phyloP scores from a whole-genome alignment of 2,329 filamentous ascomycete species.

The Arachnomyces sp. region DNA sequence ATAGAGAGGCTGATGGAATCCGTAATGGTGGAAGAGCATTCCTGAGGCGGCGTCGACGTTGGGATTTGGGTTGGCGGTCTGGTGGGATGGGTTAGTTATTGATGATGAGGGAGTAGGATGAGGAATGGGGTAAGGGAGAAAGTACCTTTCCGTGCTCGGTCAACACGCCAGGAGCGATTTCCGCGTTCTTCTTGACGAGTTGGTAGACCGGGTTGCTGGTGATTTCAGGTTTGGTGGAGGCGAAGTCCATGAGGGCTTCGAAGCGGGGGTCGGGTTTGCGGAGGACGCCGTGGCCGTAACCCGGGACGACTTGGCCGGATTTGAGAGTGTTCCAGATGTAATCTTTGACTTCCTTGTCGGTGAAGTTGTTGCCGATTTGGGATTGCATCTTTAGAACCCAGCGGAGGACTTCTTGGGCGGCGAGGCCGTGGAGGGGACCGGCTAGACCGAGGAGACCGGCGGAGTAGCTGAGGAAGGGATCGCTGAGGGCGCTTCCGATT shows the following conservation, averaged over 20 bases:
- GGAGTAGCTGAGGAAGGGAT: constrained; percentile 92
- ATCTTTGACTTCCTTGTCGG: constrained; percentile 71
- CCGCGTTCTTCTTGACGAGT: constrained; percentile 86
- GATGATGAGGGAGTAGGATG: constrained; percentile 5
- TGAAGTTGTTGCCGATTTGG: constrained; percentile 68
- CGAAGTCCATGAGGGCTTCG: constrained; percentile 94
- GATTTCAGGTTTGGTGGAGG: constrained; percentile 75
- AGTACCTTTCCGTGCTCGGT: constrained; percentile 81
- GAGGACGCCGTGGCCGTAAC: constrained; percentile 91
- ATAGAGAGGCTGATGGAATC: constrained; percentile 94
- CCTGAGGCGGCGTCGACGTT: constrained; percentile 93
- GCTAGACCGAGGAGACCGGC: constrained; percentile 92
- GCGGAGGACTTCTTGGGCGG: constrained; percentile 91
- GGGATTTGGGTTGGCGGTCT: constrained; percentile 93
- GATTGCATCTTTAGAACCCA: constrained; percentile 97
- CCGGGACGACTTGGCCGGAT: constrained; percentile 86
- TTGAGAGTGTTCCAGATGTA: constrained; percentile 93
- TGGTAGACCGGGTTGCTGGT: constrained; percentile 83
- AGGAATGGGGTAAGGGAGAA: not conserved
- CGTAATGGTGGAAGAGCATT: constrained; percentile 96
- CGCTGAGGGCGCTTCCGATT: constrained; percentile 87
- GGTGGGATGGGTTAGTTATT: constrained; percentile 1
- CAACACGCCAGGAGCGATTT: constrained; percentile 82
- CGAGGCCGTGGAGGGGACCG: constrained; percentile 86
- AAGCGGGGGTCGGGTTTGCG: constrained; percentile 96